Evolutionary conservation across 768 basidiomycete genomes (phyloP), one percentile per base, ranked within the genome.

Genomic region (Rhodotorula toruloides): DNA sequence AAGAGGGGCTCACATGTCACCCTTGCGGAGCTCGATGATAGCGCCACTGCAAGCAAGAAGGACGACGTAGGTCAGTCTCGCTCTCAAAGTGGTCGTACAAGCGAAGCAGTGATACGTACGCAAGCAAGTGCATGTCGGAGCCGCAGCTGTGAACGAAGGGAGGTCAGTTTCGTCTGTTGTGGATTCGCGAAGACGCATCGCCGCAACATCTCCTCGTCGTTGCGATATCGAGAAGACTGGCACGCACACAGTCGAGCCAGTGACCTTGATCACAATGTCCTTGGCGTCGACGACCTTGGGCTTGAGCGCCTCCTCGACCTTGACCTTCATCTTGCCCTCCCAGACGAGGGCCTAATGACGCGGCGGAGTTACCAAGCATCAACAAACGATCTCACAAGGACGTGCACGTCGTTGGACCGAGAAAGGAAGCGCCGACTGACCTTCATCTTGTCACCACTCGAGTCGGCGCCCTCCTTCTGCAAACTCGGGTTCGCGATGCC

Each of bases 231-330:
- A 19, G 40, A 40, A 40, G 40, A 19, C 10, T 40, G 40, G 40
- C 87, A 40, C 44, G 25, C 50, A 54, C 54, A 87, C 84, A 25
- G 87, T 90, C 0, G 85, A 85, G 1, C 87, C 88, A 29, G 88
- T 89, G 7, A 89, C 84, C 76, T 84, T 83, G 60, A 90, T 72
- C 60, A 90, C 84, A 58, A 89, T 85, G 70, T 91, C 88, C 73
- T 85, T 82, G n/a, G 84, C 83, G 65, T 88, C 84, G 3, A 83
- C 85, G 72, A 89, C 83, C 62, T 84, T 58, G 13, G 72, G 75
- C 68, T 70, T 68, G 29, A 54, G 48, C n/a, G 68, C 66, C 34
- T 65, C 49, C 6, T 32, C 39, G 36, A 72, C 50, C 22, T 37
- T 7, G 21, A 72, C 52, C 31, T 58, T 55, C 42, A 60, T 63